Evolutionary conservation across 163 green algal genomes (phyloP).

Genomic region (Chlorella variabilis): DNA sequence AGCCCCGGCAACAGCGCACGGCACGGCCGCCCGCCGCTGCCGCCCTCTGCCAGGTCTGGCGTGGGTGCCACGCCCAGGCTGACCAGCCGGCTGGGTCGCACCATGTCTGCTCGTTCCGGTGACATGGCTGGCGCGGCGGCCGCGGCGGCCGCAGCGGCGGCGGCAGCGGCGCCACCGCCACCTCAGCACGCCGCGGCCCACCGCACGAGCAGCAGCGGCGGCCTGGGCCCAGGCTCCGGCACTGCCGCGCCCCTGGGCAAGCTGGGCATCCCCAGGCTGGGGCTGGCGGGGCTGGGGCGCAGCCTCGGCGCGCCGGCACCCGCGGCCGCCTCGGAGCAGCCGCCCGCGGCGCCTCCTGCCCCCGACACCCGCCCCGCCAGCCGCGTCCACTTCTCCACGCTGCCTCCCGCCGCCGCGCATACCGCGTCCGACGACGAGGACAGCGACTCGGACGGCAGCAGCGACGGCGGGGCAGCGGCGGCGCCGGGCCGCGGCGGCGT

Average conservation of each 20-base stretch:
- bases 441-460: constrained; percentile 11
- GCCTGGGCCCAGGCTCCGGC: not conserved
- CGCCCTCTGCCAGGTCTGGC: constrained; percentile 30
- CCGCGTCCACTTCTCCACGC: constrained; percentile 25
- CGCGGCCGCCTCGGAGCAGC: too few species aligned
- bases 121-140: not conserved
- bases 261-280: constrained; percentile 33
- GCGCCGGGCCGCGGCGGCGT: not conserved
- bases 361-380: not conserved
- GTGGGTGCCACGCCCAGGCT: constrained; percentile 12
- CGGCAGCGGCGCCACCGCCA: not conserved
- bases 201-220: not conserved
- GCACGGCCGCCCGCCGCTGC: constrained; percentile 32
- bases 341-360: too few species aligned
- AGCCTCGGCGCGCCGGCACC: not conserved
- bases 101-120: not conserved
- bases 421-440: constrained; percentile 7
- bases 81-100: constrained; percentile 25
- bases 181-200: not conserved
- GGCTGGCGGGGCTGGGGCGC: constrained; percentile 3
- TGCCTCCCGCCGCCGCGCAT: not conserved
- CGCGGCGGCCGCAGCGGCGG: not conserved
- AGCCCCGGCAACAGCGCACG: constrained; percentile 27
- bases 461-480: not conserved
- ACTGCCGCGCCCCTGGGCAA: not conserved